phyloP scores from a whole-genome alignment of 179 eudicot species.

The Gypsophila paniculata region DNA sequence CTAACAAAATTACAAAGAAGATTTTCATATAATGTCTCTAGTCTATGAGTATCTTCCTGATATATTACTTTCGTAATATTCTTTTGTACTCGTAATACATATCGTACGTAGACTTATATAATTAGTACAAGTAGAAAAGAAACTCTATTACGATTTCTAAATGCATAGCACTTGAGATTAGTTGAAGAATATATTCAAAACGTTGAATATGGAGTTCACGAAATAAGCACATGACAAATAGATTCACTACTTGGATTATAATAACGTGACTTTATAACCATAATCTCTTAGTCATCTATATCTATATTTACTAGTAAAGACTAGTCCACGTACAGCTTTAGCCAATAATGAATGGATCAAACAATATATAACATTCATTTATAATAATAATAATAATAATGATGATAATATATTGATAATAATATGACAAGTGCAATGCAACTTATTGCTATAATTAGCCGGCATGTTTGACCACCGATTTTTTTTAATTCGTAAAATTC shows the following conservation, averaged over 20 bases:
- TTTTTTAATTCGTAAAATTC: conserved; percentile 6
- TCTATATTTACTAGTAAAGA: conserved; percentile 1
- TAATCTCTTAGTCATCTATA: background rate
- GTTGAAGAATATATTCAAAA: background rate
- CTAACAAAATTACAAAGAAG: no score
- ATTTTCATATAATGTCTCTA: no score
- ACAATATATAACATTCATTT: background rate
- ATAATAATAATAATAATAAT: no score
- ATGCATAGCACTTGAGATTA: no score
- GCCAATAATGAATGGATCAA: background rate
- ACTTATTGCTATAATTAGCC: conserved; percentile 30
- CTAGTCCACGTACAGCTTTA: conserved; percentile 18
- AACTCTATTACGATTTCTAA: no score
- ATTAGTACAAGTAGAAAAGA: no score
- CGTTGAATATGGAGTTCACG: conserved; percentile 9
- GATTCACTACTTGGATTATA: background rate
- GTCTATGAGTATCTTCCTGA: no score
- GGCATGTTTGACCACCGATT: conserved; percentile 43
- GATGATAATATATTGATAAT: background rate
- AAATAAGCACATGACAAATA: conserved; percentile 17
- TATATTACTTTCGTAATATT: no score
- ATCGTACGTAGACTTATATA: no score
- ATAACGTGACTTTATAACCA: conserved; percentile 10
- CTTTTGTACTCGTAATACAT: no score
- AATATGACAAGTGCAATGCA: conserved; percentile 13